These are phyloP conservation scores for Nemania serpens DNA, from an alignment of 2,329 filamentous ascomycete genomes.

Conservation along the genomic window DNA sequence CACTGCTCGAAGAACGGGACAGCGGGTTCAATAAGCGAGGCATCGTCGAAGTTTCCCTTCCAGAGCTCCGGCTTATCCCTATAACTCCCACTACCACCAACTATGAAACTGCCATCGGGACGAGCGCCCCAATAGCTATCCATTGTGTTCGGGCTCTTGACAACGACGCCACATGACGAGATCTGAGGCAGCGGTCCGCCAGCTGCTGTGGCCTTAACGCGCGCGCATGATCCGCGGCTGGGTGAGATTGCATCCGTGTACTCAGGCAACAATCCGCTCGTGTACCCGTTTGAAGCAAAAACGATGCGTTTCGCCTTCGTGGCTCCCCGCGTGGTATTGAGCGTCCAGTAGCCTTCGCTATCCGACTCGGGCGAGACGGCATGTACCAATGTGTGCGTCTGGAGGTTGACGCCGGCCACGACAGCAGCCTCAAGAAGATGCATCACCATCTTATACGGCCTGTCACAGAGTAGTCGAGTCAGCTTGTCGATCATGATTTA, in stretches of 20 bases:
- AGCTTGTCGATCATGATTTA: background rate
- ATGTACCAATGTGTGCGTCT: constrained; percentile 36
- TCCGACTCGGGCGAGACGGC: constrained; percentile 30
- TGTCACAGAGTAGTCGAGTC: background rate
- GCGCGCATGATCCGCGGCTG: constrained; percentile 51
- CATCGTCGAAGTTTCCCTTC: constrained; percentile 53
- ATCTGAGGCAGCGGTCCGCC: background rate
- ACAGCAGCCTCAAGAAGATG: constrained; percentile 32
- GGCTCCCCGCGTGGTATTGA: constrained; percentile 59
- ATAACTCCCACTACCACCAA: constrained; percentile 45
- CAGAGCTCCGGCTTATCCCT: constrained; percentile 44
- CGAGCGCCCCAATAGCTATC: constrained; percentile 40
- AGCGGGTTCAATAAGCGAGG: constrained; percentile 48
- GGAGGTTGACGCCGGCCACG: constrained; percentile 33
- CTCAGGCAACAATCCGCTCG: constrained; percentile 61
- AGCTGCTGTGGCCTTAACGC: constrained; percentile 18
- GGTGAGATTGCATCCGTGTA: constrained; percentile 67
- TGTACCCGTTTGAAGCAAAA: constrained; percentile 71
- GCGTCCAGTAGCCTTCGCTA: constrained; percentile 45
- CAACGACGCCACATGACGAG: constrained; percentile 3
- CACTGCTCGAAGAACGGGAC: constrained; percentile 52
- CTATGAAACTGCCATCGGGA: constrained; percentile 49
- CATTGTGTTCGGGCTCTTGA: constrained; percentile 21
- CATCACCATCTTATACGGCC: constrained; percentile 40
- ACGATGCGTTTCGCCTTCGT: constrained; percentile 60